These are phyloP conservation scores for Kandelia obovata DNA, from an alignment of 345 rosid species.

Conservation along the genomic window DNA sequence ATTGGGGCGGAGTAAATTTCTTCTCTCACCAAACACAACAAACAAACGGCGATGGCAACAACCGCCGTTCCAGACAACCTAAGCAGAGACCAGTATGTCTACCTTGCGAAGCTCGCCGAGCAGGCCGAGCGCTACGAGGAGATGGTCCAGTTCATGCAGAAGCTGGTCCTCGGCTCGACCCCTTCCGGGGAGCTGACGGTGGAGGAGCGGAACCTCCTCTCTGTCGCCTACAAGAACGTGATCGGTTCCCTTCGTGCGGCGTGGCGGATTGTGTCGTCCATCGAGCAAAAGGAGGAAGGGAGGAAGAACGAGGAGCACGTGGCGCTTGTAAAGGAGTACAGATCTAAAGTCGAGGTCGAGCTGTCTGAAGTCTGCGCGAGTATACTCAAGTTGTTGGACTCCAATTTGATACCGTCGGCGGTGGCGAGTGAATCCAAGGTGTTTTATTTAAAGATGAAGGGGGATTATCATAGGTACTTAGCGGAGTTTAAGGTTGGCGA, in stretches of 20 bases:
- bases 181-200: conserved; percentile 81
- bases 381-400: conserved; percentile 57
- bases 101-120: conserved; percentile 92
- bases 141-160: conserved; percentile 94
- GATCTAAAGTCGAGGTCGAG: conserved; percentile 90
- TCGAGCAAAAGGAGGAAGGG: conserved; percentile 93
- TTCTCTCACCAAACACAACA: not conserved
- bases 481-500: conserved; percentile 90
- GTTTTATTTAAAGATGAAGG: conserved; percentile 94
- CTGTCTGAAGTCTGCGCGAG: conserved; percentile 70
- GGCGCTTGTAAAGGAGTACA: conserved; percentile 79
- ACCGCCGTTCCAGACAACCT: conserved; percentile 46
- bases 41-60: conserved; percentile 24
- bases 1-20: too few relatives aligned
- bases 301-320: conserved; percentile 95
- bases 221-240: conserved; percentile 96
- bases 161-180: conserved; percentile 70
- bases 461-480: conserved; percentile 87
- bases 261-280: conserved; percentile 92
- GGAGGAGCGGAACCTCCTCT: conserved; percentile 93
- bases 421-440: conserved; percentile 75
- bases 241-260: conserved; percentile 98
- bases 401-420: conserved; percentile 77
- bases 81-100: conserved; percentile 82
- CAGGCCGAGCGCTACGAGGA: conserved; percentile 98